Percentiles rank a stretch among this genome's conserved stretches.
These are phyloP conservation scores for Sarocladiaceae sp. DNA, from an alignment of 2,329 filamentous ascomycete species.

Conservation along the genomic window DNA sequence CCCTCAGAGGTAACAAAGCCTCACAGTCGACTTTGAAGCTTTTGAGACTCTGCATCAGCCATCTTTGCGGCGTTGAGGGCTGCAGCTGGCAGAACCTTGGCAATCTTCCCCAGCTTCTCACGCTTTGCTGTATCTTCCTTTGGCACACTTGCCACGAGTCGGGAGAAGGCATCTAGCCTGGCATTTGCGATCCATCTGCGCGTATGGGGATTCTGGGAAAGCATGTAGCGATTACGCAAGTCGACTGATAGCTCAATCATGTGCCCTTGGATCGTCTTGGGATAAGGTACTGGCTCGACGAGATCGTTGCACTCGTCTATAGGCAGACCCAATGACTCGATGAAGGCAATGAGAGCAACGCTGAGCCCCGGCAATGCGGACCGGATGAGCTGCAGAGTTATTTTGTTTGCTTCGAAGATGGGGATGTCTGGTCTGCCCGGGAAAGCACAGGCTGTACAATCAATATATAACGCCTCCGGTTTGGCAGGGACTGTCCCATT, in stretches of 20 bases:
- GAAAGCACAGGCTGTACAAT: constrained; percentile 9
- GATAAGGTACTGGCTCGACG: neutral
- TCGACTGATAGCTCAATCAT: neutral
- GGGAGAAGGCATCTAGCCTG: neutral
- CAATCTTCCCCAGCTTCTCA: neutral
- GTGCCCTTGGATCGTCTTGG: neutral
- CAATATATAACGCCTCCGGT: neutral
- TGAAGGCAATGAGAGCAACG: constrained; percentile 10
- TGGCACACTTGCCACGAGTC: neutral
- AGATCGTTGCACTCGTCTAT: neutral
- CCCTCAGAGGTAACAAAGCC: too few species aligned
- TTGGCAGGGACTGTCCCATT: neutral
- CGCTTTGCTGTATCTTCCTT: neutral
- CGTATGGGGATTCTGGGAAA: neutral
- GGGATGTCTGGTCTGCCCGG: neutral
- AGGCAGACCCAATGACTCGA: neutral
- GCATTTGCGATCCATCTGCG: neutral
- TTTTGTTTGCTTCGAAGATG: constrained; percentile 8
- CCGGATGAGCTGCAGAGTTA: constrained; percentile 8
- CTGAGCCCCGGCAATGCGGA: constrained; percentile 8
- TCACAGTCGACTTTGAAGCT: neutral
- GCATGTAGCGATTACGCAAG: neutral
- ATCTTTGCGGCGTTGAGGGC: neutral
- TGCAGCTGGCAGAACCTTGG: neutral
- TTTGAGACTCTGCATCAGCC: neutral